Percentiles rank a stretch among this genome's conserved stretches.
phyloP scores from a whole-genome alignment of 768 basidiomycete genomes.

The Boletales sp. region DNA sequence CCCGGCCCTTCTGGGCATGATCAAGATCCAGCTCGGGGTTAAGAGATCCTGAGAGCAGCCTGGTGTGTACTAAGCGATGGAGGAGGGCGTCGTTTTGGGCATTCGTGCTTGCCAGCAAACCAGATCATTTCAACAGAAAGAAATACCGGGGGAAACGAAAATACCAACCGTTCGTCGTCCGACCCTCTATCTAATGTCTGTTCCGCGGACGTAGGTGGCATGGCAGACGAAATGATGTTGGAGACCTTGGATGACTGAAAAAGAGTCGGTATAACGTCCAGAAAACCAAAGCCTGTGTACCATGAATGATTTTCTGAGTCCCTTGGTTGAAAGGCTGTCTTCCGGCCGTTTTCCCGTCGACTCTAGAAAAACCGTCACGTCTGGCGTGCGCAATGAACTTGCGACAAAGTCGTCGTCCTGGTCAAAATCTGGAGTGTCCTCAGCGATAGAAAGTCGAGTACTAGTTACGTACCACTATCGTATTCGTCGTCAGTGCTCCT shows the following conservation, averaged over 20 bases:
- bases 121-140: neutral
- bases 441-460: neutral
- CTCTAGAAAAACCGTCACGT: conserved; percentile 60
- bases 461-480: conserved; percentile 16
- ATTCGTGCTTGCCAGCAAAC: conserved; percentile 51
- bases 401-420: conserved; percentile 46
- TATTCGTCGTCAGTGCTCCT: conserved; percentile 6
- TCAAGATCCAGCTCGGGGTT: conserved; percentile 57
- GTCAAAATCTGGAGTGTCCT: conserved; percentile 32
- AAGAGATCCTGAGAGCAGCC: conserved; percentile 71
- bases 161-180: conserved; percentile 54
- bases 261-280: conserved; percentile 1
- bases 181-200: conserved; percentile 34
- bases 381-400: conserved; percentile 31
- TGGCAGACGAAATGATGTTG: conserved; percentile 39
- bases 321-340: conserved; percentile 28
- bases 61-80: conserved; percentile 77
- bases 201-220: conserved; percentile 17
- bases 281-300: conserved; percentile 33
- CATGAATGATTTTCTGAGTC: conserved; percentile 71
- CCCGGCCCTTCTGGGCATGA: conserved; percentile 67
- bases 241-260: conserved; percentile 74
- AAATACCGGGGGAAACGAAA: neutral
- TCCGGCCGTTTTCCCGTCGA: conserved; percentile 20
- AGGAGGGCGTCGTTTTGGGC: conserved; percentile 74